Evolutionary conservation across 192 early-diverging fungal genomes (phyloP), one percentile per base, ranked within the genome.

Genomic region (Bifiguratus adelaidae): DNA sequence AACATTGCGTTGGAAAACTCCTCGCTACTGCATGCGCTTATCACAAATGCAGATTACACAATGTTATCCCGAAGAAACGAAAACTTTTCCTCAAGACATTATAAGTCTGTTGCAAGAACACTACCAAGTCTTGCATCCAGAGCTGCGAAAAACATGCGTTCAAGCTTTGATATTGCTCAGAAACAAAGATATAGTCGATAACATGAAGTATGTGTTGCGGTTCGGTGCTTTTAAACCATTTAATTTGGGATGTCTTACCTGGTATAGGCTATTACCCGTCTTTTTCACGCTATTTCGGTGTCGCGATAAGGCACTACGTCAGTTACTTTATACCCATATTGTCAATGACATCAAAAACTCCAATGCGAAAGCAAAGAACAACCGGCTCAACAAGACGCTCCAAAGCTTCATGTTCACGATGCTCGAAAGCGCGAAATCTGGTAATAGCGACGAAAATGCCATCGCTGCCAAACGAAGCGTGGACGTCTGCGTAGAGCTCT

Each of bases 351-450:
- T 99, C 70, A 91, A 91, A 59, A 80, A 76, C 42, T 77, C 89
- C 35, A 99, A 97, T 70, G 75, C 71, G 24, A 92, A 92, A 58
- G 73, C 80, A 22, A 93, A 91, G 65, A 96, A 99, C 76, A 93
- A 95, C 78, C 89, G 88, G 61, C 71, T 99, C 40, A 99, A 99
- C 82, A 97, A 94, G 61, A 81, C 86, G 15, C 70, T 99, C 33
- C 96, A 97, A 70, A 87, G 86, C 45, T 95, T 87, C 54, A 97
- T 99, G 95, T 99, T 92, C 63, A 94, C 82, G 41, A 92, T 99
- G 81, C 67, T 96, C 16, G 83, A 78, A 32, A 70, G 75, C 29
- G 74, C 80, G 11, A 77, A 79, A 32, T 65, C 75, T 1, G 75
- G 76, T 29, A 79, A 76, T 55, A 74, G 70, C 52, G 56, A 65